A percentile compares a stretch with the other conserved stretches of the same genome.
phyloP scores from a whole-genome alignment of 768 basidiomycete genomes.

The Lyophyllum atratum region DNA sequence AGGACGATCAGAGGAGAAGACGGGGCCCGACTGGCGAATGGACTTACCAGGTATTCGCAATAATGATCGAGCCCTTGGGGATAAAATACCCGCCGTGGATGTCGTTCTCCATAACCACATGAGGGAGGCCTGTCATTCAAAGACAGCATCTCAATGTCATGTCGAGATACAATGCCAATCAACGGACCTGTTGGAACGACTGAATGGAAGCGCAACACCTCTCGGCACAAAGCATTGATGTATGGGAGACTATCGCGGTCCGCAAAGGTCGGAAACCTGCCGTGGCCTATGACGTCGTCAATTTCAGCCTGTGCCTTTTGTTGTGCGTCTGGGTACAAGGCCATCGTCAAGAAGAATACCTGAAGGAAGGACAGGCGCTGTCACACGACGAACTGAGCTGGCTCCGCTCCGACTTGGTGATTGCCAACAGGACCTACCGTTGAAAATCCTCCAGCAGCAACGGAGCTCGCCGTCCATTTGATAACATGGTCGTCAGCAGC shows the following conservation, averaged over 20 bases:
- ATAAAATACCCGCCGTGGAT: conserved; percentile 25
- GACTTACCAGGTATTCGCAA: conserved; percentile 25
- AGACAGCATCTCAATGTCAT: too few species aligned
- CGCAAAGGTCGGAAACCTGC: conserved; percentile 22
- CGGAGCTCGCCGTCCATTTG: not conserved
- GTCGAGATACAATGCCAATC: too few species aligned
- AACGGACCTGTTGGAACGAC: conserved; percentile 21
- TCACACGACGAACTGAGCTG: not conserved
- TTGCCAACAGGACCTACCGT: not conserved
- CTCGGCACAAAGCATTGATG: conserved; percentile 22
- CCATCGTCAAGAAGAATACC: not conserved
- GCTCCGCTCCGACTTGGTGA: not conserved
- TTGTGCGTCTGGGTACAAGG: not conserved
- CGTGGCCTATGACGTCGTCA: conserved; percentile 19
- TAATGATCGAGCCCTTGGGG: conserved; percentile 24
- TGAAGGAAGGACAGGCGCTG: not conserved
- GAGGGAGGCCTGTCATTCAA: conserved; percentile 26
- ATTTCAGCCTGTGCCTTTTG: conserved; percentile 9
- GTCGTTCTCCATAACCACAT: conserved; percentile 27
- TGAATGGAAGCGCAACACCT: conserved; percentile 20
- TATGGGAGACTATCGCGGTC: conserved; percentile 26
- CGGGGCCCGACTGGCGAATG: too few species aligned
- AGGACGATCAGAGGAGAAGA: not conserved
- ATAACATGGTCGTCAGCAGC: not conserved
- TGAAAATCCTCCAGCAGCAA: not conserved